Evolutionary conservation across 805 yeast genomes (phyloP), one percentile per base, ranked within the genome.

Genomic region (Cephaloascus fragrans): DNA sequence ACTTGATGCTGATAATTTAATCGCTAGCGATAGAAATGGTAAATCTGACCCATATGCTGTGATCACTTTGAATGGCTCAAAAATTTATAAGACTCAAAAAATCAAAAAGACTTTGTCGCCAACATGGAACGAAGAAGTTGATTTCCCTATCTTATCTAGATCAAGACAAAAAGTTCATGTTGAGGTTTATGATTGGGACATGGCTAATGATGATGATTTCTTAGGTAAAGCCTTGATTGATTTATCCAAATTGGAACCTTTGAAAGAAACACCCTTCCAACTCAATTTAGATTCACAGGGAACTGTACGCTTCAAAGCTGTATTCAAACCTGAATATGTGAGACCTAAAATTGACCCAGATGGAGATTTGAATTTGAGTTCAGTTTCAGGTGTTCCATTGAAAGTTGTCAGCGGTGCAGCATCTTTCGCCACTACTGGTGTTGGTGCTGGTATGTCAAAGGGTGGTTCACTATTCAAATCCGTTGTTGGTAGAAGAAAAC

Each of bases 101-200:
- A 64, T 77, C 42, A 80, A 81, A 59, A 83, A 76, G 53, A 75
- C 84, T 0, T 62, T 83, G 47, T 66, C 75, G 40, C 95, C 95
- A 15, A 70, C 68, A 9, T 88, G 93, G 89, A 80, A 85, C 53
- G 93, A 85, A 49, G 56, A 62, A 5, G 63, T 74, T 18, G 67
- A 66, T 3, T 57, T 86, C 47, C 79, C 83, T 3, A 56, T 83
- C 41, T 67, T 73, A 29, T 81, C 93, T 0, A 74, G 86, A 56
- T 61, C 77, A 2, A 71, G 83, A 52, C 62, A 73, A 19, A 49
- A 61, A 15, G 53, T 82, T 20, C 44, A 56, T 26, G 47, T 80
- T 18, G 71, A 69, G 35, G 75, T 80, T 15, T 73, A 61, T 50
- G 93, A 84, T 56, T 84, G 90, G 90, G 93, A 84, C 58, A 68